Evolutionary conservation across 306 rosid genomes (phyloP).

Genomic region (Amphicarpaea edgeworthii): DNA sequence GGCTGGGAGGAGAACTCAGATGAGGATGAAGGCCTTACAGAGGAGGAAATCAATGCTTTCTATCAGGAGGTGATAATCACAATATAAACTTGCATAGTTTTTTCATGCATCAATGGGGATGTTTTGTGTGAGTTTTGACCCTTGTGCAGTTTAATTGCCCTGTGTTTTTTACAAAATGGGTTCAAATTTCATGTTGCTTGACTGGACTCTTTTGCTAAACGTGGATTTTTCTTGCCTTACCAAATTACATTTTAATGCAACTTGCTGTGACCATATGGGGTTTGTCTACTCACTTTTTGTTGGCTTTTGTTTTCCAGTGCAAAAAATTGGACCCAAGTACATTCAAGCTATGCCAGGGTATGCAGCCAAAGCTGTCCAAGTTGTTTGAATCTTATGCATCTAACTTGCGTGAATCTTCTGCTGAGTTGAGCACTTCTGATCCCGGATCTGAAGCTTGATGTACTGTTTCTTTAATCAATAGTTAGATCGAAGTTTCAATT

Average conservation of each 20-base stretch:
- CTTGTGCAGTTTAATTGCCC: neutral
- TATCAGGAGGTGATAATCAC: constrained; percentile 68
- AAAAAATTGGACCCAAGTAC: constrained; percentile 63
- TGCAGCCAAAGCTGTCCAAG: constrained; percentile 74
- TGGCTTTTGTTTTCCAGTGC: constrained; percentile 58
- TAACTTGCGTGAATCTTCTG: constrained; percentile 62
- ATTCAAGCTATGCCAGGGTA: constrained; percentile 60
- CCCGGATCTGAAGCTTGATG: constrained; percentile 79
- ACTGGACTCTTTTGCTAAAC: neutral
- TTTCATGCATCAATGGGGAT: constrained; percentile 20
- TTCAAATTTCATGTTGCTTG: constrained; percentile 1
- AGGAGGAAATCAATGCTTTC: constrained; percentile 91
- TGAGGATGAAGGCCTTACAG: constrained; percentile 93
- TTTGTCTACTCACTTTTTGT: constrained; percentile 26
- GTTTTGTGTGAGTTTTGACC: constrained; percentile 4
- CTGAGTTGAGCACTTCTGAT: constrained; percentile 76
- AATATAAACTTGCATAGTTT: constrained; percentile 14
- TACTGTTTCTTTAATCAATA: constrained; percentile 45
- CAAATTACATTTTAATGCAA: constrained; percentile 20
- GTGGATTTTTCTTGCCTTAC: neutral
- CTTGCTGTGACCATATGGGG: constrained; percentile 27
- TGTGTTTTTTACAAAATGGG: constrained; percentile 2
- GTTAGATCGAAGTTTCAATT: constrained; percentile 65
- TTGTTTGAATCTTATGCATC: constrained; percentile 69
- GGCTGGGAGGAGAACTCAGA: constrained; percentile 96